Percentiles rank a stretch among this genome's conserved stretches.
These are phyloP conservation scores for Agaricales sp. DNA, from an alignment of 1,284 basidiomycete genomes.

Conservation along the genomic window DNA sequence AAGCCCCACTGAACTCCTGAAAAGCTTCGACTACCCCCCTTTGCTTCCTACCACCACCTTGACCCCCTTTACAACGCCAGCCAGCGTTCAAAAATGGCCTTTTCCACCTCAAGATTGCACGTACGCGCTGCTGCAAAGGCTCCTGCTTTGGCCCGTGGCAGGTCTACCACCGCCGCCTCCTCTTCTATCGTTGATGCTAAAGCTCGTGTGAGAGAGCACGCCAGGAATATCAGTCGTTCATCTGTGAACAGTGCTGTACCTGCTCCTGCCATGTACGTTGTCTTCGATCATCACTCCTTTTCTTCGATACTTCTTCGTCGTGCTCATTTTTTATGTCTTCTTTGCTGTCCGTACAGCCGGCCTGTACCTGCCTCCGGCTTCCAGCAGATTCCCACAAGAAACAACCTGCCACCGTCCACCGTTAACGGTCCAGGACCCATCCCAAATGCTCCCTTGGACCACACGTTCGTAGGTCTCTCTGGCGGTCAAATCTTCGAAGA, in stretches of 20 bases:
- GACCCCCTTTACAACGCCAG: not conserved
- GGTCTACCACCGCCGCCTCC: constrained; percentile 25
- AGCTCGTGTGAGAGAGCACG: constrained; percentile 62
- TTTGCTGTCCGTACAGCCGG: constrained; percentile 32
- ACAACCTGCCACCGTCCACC: constrained; percentile 31
- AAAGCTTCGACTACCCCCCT: not conserved
- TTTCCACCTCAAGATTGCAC: constrained; percentile 27
- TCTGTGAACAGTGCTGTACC: constrained; percentile 46
- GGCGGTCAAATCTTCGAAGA: constrained; percentile 99
- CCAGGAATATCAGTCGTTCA: constrained; percentile 57
- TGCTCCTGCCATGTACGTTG: constrained; percentile 23
- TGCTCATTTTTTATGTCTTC: constrained; percentile 5
- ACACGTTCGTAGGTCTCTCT: constrained; percentile 86
- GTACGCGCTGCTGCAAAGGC: constrained; percentile 32
- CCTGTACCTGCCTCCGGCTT: constrained; percentile 56
- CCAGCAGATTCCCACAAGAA: constrained; percentile 52
- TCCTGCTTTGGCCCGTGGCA: constrained; percentile 27
- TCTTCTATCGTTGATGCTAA: constrained; percentile 56
- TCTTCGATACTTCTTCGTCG: not conserved
- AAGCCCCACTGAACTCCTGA: not conserved
- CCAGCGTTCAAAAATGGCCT: constrained; percentile 14
- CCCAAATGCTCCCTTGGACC: constrained; percentile 47
- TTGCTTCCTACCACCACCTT: not conserved
- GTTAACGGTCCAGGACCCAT: constrained; percentile 35
- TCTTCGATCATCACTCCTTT: not conserved